Base-by-base conservation (phyloP, 2,329 filamentous ascomycete genomes). In the Pleoardoris graminearum region DNA sequence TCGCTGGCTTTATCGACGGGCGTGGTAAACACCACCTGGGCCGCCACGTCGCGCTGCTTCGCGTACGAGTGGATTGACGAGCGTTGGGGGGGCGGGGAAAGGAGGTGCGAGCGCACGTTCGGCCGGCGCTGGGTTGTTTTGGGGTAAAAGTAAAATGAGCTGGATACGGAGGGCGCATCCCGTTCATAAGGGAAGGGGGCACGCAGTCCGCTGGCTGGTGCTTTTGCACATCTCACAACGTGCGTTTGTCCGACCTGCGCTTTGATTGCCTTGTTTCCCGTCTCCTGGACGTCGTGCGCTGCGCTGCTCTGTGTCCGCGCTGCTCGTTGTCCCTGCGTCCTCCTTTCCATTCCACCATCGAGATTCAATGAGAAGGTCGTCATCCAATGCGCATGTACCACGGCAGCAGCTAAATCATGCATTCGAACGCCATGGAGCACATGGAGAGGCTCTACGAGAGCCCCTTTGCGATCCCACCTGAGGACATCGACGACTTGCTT, bases 381-480 rank as follows among this genome's bases (percentile, higher is more conserved):
- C 42, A 16, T 25, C 29, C 29, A 21, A 7, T 19, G 10, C 29
- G 42, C 42, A 45, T 35, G 42, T 29, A 37, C 25, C 43, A 35
- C 19, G 19, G n/a, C 43, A 10, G 30, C 43, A 36, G 14, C 29
- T 35, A 45, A 45, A 33, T 19, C 16, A 44, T 37, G 48, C 27
- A 35, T 30, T 36, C 29, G 27, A 44, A 27, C 33, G 30, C 29
- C 21, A 55, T 53, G 53, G 57, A 59, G 25, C 48, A 53, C 19
- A 44, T 49, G 38, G 36, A 48, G 17, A 36, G 29, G 33, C 43
- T 52, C 38, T 47, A 49, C 50, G 59, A 65, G 54, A 75, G 75
- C 46, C 77, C 77, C 11, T 79, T 79, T 66, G 58, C 68, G 52
- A 74, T 80, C 53, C 69, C 70, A 50, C 62, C 57, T 54, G 72